Percentiles rank a stretch among this genome's conserved stretches.
Conservation (phyloP, 306 rosid species). For the Ammopiptanthus mongolicus region DNA sequence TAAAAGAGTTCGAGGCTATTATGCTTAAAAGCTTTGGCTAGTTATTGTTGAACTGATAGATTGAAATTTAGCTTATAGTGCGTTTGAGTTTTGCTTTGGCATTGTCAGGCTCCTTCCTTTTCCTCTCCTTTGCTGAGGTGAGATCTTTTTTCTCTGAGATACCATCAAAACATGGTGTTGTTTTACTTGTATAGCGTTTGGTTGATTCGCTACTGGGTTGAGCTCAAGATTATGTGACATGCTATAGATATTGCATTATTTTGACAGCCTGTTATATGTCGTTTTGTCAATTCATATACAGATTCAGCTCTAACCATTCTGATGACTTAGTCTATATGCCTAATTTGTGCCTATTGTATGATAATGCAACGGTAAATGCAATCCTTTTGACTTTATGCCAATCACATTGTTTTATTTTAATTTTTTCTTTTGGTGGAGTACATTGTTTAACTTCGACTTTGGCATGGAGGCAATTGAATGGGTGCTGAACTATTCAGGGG, state of each 20-base stretch:
- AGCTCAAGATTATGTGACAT: background rate
- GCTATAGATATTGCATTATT: constrained; percentile 12
- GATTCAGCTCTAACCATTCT: background rate
- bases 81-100: constrained; percentile 26
- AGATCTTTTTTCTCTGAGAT: constrained; percentile 15
- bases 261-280: background rate
- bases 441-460: background rate
- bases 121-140: constrained; percentile 23
- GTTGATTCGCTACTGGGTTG: background rate
- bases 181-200: background rate
- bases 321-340: background rate
- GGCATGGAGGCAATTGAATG: background rate
- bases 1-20: background rate
- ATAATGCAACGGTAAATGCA: background rate
- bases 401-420: too few relatives aligned
- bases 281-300: background rate
- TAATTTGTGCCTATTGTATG: background rate
- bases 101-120: constrained; percentile 29
- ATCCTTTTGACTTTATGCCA: background rate
- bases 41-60: constrained; percentile 15
- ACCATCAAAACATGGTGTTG: background rate
- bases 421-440: background rate
- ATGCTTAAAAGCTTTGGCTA: constrained; percentile 15
- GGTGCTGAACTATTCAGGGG: background rate
- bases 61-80: constrained; percentile 21